Evolutionary conservation across 768 basidiomycete species (phyloP).

Genomic region (Pholiota microspora): DNA sequence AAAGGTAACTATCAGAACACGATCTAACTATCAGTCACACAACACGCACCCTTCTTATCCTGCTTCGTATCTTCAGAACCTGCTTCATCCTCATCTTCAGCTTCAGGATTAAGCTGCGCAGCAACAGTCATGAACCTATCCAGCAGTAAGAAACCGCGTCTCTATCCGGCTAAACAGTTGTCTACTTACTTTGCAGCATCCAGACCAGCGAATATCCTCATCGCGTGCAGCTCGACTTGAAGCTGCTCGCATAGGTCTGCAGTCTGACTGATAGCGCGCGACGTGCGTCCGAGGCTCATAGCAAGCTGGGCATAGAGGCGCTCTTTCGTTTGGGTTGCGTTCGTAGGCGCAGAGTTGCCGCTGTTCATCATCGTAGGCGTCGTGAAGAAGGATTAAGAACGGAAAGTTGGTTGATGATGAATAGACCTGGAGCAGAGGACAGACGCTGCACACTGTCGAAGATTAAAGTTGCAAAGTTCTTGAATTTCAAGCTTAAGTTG

Average conservation of each 20-base stretch:
- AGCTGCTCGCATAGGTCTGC: slow-evolving; percentile 77
- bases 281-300: slow-evolving; percentile 63
- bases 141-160: too few relatives aligned
- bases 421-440: too few relatives aligned
- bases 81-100: slow-evolving; percentile 14
- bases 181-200: slow-evolving; percentile 76
- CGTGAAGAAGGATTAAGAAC: too few relatives aligned
- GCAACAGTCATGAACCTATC: slow-evolving; percentile 46
- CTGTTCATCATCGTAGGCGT: slow-evolving; percentile 16
- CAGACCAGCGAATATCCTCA: slow-evolving; percentile 74
- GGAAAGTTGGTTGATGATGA: too few relatives aligned
- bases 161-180: too few relatives aligned
- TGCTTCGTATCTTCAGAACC: slow-evolving; percentile 3
- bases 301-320: slow-evolving; percentile 78
- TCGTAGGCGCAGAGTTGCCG: slow-evolving; percentile 38
- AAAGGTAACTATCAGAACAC: neutral
- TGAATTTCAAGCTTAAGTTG: too few relatives aligned
- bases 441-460: too few relatives aligned
- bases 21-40: too few relatives aligned
- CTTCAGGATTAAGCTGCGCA: slow-evolving; percentile 33
- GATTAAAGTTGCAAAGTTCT: too few relatives aligned
- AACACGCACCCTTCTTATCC: neutral
- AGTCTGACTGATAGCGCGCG: slow-evolving; percentile 65
- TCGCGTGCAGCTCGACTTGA: slow-evolving; percentile 72
- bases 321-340: slow-evolving; percentile 77